Base-by-base conservation (phyloP, 768 basidiomycete species). In the Amanita exitialis region DNA sequence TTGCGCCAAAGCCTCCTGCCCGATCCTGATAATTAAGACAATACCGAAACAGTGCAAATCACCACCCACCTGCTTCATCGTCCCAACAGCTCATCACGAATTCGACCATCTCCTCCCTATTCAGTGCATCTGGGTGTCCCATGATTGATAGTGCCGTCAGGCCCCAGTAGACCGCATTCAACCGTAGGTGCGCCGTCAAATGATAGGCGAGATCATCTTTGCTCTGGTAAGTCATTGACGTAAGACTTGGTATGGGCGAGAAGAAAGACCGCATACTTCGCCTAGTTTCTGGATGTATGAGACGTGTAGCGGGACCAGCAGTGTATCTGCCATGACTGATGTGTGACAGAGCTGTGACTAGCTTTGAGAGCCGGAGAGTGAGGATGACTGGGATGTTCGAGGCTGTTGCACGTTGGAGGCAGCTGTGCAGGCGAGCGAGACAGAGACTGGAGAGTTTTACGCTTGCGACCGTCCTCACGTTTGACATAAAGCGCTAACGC, bases 161-260 rank as follows among this genome's bases (percentile, higher is more conserved):
- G 6, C 92, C 96, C 96, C 96, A 99, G 66, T 96, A 99, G 6
- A 98, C 74, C 2, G 93, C 95, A 64, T 97, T 98, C 67, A 99
- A 73, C 6, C 95, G 87, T 6, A 98, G 77, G 66, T 99, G 96
- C 10, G 92, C 75, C 0, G 94, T 94, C 16, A 95, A 74, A 64
- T 95, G 90, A 67, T 95, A 95, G 1, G 78, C 74, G 15, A 96
- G 75, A 56, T 92, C 90, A 70, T 90, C 81, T 52, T 85, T 84
- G 66, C 72, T 83, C 88, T 88, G 59, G n/a, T 9, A 4, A 23
- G 23, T 12, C 3, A 25, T 15, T 15, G 6, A 49, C 32, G 20
- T 44, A 42, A 46, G 35, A 25, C 30, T 12, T n/a, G 30, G 12
- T 30, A 28, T 23, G 10, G 52, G 20, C n/a, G 43, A 34, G 25